Evolutionary conservation across 2,329 filamentous ascomycete species (phyloP), one percentile per base, ranked within the genome.

Genomic region (Monosporascus cannonballus): DNA sequence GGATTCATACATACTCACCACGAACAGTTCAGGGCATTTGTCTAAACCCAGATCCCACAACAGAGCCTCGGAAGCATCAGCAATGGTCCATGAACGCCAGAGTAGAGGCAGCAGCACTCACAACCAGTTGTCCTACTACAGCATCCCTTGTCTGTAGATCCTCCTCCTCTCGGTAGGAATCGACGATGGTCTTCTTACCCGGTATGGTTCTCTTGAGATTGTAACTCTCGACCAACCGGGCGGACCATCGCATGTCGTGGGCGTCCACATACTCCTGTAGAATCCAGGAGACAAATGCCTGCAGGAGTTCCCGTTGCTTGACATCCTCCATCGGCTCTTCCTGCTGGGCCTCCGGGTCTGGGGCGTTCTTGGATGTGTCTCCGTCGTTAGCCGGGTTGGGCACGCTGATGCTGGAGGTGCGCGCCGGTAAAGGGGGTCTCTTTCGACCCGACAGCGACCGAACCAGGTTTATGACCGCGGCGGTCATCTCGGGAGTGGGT

Each of bases 271-370:
- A 93, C 46, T 86, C 80, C 65, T 92, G 88, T 11, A 92, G 71
- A 18, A 92, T 72, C 64, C 89, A 87, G 0, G 87, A 90, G n/a
- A 90, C 76, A 67, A 94, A 92, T 1, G 85, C 84, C 63, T 90
- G 85, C 24, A 93, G 70, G 17, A 93, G 73, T 53, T 79, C 82
- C 37, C 75, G 75, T 62, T 86, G 81, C 55, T 91, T 73, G 8
- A 76, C 78, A 2, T 72, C 73, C 66, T 92, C 87, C 37, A 76
- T 75, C 6, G 76, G 76, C 46, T 77, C 75, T 38, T 72, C 64
- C 65, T 75, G 70, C 71, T 79, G 73, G 3, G 79, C 81, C 67
- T 86, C 83, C 0, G 83, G 83, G 61, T 85, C 84, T 2, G 81
- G 82, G 6, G 80, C 82, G 48, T 78, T 80, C 68, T 75, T 77